Evolutionary conservation across 2,329 filamentous ascomycete species (phyloP), one percentile per base, ranked within the genome.

Genomic region (Aspergillus sp.): DNA sequence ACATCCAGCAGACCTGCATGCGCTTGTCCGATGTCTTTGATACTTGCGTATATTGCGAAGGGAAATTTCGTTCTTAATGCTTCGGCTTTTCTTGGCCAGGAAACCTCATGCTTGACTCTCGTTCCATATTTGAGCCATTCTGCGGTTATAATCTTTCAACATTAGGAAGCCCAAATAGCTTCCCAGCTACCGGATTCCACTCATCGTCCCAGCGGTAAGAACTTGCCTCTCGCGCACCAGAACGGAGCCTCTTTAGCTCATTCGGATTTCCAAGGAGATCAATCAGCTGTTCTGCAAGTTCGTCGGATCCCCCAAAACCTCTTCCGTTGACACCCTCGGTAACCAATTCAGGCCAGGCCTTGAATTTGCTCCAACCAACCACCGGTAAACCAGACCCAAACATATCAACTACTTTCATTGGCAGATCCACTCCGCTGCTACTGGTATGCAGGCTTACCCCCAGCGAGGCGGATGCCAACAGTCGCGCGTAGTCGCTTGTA

Each of bases 321-420:
- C 85, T 84, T 1, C 95, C 95, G 70, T 98, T 98, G 39, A 87
- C 80, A 0, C 90, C 89, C 67, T 98, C 93, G 52, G 84, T 88
- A 24, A 99, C 90, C n/a, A 99, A 79, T 76, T 99, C 95, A 2
- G 85, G 80, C 82, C 96, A 96, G 61, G 93, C 93, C 70, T 93
- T 87, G 69, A 96, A 99, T 2, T 84, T 83, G 24, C 85, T 85
- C 82, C 95, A 98, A 4, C 92, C 93, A 0, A 89, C 87, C 0
- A 99, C 95, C 0, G 95, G 95, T 26, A 99, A 78, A 0, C 93
- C 95, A 0, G 93, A 89, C 2, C 95, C 95, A 72, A 99, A 98
- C 93, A 99, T 97, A 72, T 99, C 95, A 13, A 99, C 93, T 1
- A 99, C 92, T 76, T 99, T 99, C 95, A 99, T 99, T 0, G 95